Evolutionary conservation across 2,329 filamentous ascomycete species (phyloP), one percentile per base, ranked within the genome.

Genomic region (Cadophora luteo-olivacea): DNA sequence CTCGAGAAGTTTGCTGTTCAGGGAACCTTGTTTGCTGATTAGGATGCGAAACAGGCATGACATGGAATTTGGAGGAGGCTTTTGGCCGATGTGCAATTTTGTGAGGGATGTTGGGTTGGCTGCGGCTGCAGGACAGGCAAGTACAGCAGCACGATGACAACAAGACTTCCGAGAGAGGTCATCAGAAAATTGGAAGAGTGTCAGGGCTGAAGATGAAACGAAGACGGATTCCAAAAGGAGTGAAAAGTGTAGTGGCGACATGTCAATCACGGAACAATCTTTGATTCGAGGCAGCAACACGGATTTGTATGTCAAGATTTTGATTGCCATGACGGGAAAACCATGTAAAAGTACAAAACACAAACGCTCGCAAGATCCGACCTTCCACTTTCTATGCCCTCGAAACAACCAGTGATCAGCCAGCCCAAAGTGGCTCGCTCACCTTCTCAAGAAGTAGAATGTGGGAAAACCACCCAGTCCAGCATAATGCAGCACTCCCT

Each of bases 1-100:
- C 22, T 61, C 36, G 9, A 38, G 36, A 14, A 2, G 9, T 38
- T 9, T 9, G 36, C 2, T 38, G 7, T 38, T 14, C 14, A 2
- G 14, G 36, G 14, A 38, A 38, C 9, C 14, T 9, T 14, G 8
- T 9, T 38, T 65, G 33, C 62, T 72, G 41, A 73, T 61, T 19
- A 24, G 16, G 51, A 41, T 36, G 11, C 6, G 24, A 32, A 14
- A 41, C 41, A 91, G 89, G 91, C 94, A 94, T 72, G 92, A 95
- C 77, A 91, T 94, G 85, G 90, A 93, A 36, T 94, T 92, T 74
- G 83, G 83, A 32, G 91, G 92, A 0, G 85, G 87, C 0, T 86
- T 93, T 45, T 93, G 90, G 80, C 85, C 90, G 9, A 67, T 78
- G 3, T 74, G 73, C 69, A 72, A 73, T 60, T 74, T 77, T 29